Evolutionary conservation across 1,284 basidiomycete species (phyloP), one percentile per base, ranked within the genome.

Genomic region (Sutorius eximius): DNA sequence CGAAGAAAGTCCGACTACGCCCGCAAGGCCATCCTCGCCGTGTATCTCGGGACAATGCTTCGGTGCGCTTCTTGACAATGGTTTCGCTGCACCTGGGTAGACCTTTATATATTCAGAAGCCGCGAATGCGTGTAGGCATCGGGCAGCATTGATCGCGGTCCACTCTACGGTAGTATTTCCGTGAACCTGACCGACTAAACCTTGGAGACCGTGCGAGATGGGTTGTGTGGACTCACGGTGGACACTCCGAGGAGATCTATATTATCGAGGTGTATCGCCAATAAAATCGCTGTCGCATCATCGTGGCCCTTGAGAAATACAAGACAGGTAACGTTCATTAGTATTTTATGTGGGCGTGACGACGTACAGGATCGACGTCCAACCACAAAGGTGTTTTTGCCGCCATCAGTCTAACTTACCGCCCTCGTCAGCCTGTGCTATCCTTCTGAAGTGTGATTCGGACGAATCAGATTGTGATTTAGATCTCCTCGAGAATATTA

Each of bases 251-350:
- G 70, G 15, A 93, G 79, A 33, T 79, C 70, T 51, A 93, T 78
- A 54, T 83, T 78, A 1, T 79, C 75, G 13, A 77, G 76, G 61
- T 91, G 82, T 3, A 87, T 66, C 1, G 89, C 89, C 16, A 93
- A 73, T 64, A 93, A 72, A 53, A 94, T 85, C 2, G 90, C 90
- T 6, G 84, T 85, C 6, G 88, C 91, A 73, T 93, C 91, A 63
- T 93, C 91, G 62, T 94, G 91, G 13, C 91, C 91, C 89, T 91
- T 57, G 43, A 37, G 51, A 44, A 29, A 36, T 20, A 13, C 32
- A 9, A 29, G 41, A 57, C 24, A 58, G 43, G 49, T 15, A 34
- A 48, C 34, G 22, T 12, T 6, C 24, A 27, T 18, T 11, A 36
- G 16, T 38, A 29, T 40, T 3, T 3, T 16, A 27, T 22, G 36